Conservation (phyloP, 805 yeast genomes). For the Saturnispora kantuleensis region DNA sequence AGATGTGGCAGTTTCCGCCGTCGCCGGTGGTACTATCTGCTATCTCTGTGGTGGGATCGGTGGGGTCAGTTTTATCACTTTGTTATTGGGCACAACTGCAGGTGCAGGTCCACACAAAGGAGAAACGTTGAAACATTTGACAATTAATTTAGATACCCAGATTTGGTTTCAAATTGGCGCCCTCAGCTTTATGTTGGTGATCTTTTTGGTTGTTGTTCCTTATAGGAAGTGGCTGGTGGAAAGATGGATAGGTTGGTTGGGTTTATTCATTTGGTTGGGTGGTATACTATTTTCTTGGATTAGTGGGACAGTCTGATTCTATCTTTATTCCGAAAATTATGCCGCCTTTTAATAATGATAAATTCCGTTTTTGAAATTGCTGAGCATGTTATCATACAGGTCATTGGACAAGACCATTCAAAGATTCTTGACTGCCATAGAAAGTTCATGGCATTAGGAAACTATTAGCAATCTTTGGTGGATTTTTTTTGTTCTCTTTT, state of each 20-base stretch:
- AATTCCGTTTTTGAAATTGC: not conserved
- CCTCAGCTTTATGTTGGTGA: slow-evolving; percentile 22
- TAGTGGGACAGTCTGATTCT: not conserved
- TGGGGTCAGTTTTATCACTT: slow-evolving; percentile 31
- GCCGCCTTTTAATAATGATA: not conserved
- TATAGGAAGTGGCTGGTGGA: slow-evolving; percentile 37
- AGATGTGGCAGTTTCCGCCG: slow-evolving; percentile 39
- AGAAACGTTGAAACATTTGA: slow-evolving; percentile 28
- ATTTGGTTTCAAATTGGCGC: slow-evolving; percentile 31
- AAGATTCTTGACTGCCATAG: too few relatives aligned
- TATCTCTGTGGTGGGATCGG: slow-evolving; percentile 43
- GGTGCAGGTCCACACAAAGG: slow-evolving; percentile 2
- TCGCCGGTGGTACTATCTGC: slow-evolving; percentile 45
- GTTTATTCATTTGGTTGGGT: slow-evolving; percentile 25
- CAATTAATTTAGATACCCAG: slow-evolving; percentile 29
- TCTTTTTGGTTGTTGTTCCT: slow-evolving; percentile 34
- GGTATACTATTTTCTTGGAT: slow-evolving; percentile 14
- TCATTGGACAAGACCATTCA: too few relatives aligned
- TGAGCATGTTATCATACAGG: too few relatives aligned
- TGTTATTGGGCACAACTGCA: slow-evolving; percentile 5
- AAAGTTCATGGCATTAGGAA: too few relatives aligned
- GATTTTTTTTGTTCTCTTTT: too few relatives aligned
- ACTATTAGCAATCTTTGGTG: too few relatives aligned
- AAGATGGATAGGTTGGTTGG: slow-evolving; percentile 29
- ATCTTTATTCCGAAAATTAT: not conserved